These are phyloP conservation scores for Galeopsis tetrahit DNA, from an alignment of 257 asterid genomes.

Conservation along the genomic window DNA sequence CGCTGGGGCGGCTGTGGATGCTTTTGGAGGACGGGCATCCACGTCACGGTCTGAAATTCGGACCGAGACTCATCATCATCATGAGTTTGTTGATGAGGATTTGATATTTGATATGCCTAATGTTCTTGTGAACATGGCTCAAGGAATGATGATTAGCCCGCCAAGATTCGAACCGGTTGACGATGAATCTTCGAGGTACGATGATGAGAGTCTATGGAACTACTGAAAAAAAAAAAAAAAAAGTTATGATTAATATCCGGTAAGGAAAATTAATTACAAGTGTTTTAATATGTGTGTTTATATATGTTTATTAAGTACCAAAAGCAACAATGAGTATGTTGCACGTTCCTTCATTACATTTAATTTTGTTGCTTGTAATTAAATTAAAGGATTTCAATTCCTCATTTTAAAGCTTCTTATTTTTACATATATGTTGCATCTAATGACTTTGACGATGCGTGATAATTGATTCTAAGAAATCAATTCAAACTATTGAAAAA, in stretches of 20 bases:
- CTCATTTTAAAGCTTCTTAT: neutral
- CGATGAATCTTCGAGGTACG: constrained; percentile 13
- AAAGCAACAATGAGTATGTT: constrained; percentile 23
- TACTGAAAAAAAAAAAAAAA: neutral
- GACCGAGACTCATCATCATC: constrained; percentile 22
- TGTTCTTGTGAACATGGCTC: constrained; percentile 64
- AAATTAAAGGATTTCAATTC: constrained; percentile 1
- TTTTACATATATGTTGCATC: neutral
- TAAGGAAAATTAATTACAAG: neutral
- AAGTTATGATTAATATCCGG: neutral
- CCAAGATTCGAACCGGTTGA: constrained; percentile 49
- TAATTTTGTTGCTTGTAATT: constrained; percentile 27
- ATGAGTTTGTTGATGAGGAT: constrained; percentile 68
- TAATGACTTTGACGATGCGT: neutral
- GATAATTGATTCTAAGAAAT: too few relatives aligned
- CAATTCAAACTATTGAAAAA: too few relatives aligned
- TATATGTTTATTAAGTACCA: neutral
- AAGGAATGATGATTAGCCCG: constrained; percentile 79
- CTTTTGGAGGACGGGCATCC: constrained; percentile 6
- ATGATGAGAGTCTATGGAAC: constrained; percentile 57
- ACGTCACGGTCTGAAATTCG: neutral
- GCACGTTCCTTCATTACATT: neutral
- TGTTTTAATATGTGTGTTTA: neutral
- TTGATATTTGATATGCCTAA: constrained; percentile 77
- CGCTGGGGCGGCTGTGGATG: constrained; percentile 67